Conservation (phyloP, 106 monocot genomes). For the Xerophyta viscosa region DNA sequence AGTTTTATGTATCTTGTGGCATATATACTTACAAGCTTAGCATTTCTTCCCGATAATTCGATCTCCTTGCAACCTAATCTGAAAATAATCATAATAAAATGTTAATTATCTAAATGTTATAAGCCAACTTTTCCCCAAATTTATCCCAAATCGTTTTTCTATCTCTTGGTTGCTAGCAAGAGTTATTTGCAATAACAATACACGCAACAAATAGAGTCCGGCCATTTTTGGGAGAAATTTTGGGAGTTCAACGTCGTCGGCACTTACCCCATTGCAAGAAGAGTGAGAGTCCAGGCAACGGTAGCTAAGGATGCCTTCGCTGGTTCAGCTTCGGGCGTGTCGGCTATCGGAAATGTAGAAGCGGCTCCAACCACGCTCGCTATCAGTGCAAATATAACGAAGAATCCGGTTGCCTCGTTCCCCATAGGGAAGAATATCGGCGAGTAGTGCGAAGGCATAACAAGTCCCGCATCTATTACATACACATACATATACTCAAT, state of each 20-base stretch:
- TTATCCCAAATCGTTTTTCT: too few relatives aligned
- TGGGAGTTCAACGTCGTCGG: too few relatives aligned
- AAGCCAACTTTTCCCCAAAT: too few relatives aligned
- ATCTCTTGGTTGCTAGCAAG: too few relatives aligned
- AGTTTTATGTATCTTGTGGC: too few relatives aligned
- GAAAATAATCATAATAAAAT: too few relatives aligned
- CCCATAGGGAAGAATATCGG: constrained; percentile 12
- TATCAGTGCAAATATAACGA: constrained; percentile 6
- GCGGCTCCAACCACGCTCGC: constrained; percentile 6
- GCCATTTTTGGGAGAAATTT: too few relatives aligned
- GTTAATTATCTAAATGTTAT: too few relatives aligned
- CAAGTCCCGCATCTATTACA: constrained; percentile 2
- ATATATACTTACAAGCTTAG: constrained; percentile 2
- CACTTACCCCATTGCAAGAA: constrained; percentile 12
- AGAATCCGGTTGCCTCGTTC: constrained; percentile 9
- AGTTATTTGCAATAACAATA: too few relatives aligned
- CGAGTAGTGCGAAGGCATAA: constrained; percentile 1
- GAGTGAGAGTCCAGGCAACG: constrained; percentile 13
- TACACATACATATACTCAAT: too few relatives aligned
- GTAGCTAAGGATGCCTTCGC: neutral
- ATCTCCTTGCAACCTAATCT: constrained; percentile 18
- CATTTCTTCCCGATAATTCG: constrained; percentile 7
- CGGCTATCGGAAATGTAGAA: neutral
- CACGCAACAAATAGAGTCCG: too few relatives aligned
- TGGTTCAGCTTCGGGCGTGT: constrained; percentile 7